Percentiles rank a stretch among this genome's conserved stretches.
Conservation (phyloP, 495 filamentous ascomycete species). For the Aspergillus heteromorphus region DNA sequence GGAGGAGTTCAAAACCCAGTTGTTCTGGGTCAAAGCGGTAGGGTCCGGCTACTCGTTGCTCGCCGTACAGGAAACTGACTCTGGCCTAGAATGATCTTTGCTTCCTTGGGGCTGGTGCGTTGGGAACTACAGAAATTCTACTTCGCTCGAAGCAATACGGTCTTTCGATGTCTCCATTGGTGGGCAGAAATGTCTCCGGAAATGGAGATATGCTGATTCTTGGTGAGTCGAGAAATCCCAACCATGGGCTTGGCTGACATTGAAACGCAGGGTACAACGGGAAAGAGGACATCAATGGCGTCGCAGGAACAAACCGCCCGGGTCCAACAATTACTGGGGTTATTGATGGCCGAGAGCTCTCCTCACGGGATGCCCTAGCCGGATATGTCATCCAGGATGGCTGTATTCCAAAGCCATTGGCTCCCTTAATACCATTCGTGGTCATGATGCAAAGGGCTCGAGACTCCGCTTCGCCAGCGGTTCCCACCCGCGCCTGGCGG, state of each 20-base stretch:
- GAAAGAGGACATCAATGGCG: conserved; percentile 48
- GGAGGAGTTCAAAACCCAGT: conserved; percentile 51
- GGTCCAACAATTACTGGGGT: conserved; percentile 61
- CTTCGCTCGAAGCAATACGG: conserved; percentile 58
- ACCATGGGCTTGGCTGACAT: not conserved
- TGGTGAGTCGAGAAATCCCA: conserved; percentile 33
- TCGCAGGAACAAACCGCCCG: conserved; percentile 47
- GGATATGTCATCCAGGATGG: conserved; percentile 65
- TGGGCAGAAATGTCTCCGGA: conserved; percentile 60
- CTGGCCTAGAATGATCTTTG: conserved; percentile 7
- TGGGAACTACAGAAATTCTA: conserved; percentile 63
- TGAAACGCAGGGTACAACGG: conserved; percentile 50
- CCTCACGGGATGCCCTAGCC: conserved; percentile 50
- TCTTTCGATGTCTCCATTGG: conserved; percentile 48
- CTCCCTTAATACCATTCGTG: conserved; percentile 51
- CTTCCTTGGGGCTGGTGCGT: conserved; percentile 32
- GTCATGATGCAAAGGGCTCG: conserved; percentile 35
- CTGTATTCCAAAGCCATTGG: conserved; percentile 52
- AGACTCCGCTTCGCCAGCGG: not conserved
- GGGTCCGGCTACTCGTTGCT: conserved; percentile 48
- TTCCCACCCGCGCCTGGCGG: conserved; percentile 6
- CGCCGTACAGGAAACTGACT: conserved; percentile 31
- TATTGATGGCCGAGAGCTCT: conserved; percentile 51
- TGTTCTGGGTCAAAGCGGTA: conserved; percentile 66
- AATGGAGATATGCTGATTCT: conserved; percentile 65